Percentiles rank a stretch among this genome's conserved stretches.
phyloP scores from a whole-genome alignment of 2,329 filamentous ascomycete genomes.

The Stagonosporopsis cucurbitacearum region DNA sequence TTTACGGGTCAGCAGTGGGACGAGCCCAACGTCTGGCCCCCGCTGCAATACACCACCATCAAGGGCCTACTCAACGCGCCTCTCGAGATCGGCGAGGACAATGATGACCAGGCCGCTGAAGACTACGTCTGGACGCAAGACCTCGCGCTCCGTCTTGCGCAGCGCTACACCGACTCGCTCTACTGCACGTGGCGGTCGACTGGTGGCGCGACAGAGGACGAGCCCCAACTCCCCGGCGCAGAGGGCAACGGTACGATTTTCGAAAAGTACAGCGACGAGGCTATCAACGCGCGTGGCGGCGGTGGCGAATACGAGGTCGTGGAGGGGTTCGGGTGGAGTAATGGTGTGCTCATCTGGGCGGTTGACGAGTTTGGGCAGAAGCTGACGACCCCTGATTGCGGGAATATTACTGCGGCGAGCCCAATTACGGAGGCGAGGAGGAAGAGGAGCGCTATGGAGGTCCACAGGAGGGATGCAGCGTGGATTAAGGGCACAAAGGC shows the following conservation, averaged over 20 bases:
- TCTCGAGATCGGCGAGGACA: constrained; percentile 60
- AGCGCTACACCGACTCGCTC: constrained; percentile 70
- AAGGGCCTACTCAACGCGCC: constrained; percentile 66
- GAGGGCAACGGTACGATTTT: constrained; percentile 69
- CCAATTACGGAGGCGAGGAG: constrained; percentile 25
- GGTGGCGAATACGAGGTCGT: constrained; percentile 74
- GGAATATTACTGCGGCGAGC: constrained; percentile 41
- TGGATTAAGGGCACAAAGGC: constrained; percentile 41
- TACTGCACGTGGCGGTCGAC: constrained; percentile 75
- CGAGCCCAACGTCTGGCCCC: constrained; percentile 73
- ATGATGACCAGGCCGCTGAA: constrained; percentile 48
- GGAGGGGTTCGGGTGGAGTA: constrained; percentile 74
- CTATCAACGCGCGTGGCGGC: constrained; percentile 66
- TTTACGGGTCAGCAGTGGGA: constrained; percentile 72
- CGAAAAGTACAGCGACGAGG: constrained; percentile 70
- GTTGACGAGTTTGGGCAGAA: constrained; percentile 66
- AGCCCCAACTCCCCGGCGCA: constrained; percentile 39
- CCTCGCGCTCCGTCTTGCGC: constrained; percentile 65
- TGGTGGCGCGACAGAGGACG: constrained; percentile 62
- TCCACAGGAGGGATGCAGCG: constrained; percentile 37
- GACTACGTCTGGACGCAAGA: constrained; percentile 62
- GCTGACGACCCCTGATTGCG: constrained; percentile 60
- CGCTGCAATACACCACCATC: constrained; percentile 70
- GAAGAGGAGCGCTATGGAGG: constrained; percentile 43
- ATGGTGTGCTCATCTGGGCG: constrained; percentile 71